A percentile compares a stretch with the other conserved stretches of the same genome.
phyloP scores from a whole-genome alignment of 164 flowering plant species.

The Vitis amurensis region DNA sequence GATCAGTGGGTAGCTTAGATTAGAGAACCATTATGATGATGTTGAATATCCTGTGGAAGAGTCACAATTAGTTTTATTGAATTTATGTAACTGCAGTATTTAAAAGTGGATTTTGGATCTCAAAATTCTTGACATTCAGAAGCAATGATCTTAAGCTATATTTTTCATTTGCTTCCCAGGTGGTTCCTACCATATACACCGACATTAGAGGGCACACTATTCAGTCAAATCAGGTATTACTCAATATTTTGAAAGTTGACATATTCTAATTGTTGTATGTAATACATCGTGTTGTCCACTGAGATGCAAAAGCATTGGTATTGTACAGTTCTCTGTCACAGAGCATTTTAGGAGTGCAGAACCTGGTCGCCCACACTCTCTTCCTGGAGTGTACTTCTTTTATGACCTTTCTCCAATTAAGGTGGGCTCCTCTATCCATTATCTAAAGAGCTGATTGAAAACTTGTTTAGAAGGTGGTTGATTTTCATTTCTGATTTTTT shows the following conservation, averaged over 20 bases:
- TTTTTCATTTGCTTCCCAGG: slow-evolving; percentile 40
- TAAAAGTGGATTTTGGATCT: not conserved
- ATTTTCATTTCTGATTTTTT: no score
- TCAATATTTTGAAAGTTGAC: not conserved
- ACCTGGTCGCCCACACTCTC: slow-evolving; percentile 31
- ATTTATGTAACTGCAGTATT: not conserved
- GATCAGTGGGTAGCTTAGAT: no score
- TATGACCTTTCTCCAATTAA: slow-evolving; percentile 83
- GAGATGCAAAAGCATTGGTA: not conserved
- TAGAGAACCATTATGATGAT: not conserved
- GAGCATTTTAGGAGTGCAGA: slow-evolving; percentile 61
- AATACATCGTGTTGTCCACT: slow-evolving; percentile 1
- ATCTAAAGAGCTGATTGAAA: not conserved
- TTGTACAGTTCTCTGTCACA: slow-evolving; percentile 72
- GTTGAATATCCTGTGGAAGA: slow-evolving; percentile 2
- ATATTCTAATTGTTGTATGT: not conserved
- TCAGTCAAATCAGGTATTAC: slow-evolving; percentile 66
- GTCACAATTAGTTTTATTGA: not conserved
- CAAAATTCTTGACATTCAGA: not conserved
- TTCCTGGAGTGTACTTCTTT: slow-evolving; percentile 73
- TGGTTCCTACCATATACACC: slow-evolving; percentile 86
- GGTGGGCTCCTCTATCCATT: slow-evolving; percentile 32
- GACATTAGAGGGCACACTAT: slow-evolving; percentile 62
- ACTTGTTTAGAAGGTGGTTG: not conserved
- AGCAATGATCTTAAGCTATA: not conserved